These are phyloP conservation scores for Aleurites moluccanus DNA, from an alignment of 441 rosid species.

Conservation along the genomic window DNA sequence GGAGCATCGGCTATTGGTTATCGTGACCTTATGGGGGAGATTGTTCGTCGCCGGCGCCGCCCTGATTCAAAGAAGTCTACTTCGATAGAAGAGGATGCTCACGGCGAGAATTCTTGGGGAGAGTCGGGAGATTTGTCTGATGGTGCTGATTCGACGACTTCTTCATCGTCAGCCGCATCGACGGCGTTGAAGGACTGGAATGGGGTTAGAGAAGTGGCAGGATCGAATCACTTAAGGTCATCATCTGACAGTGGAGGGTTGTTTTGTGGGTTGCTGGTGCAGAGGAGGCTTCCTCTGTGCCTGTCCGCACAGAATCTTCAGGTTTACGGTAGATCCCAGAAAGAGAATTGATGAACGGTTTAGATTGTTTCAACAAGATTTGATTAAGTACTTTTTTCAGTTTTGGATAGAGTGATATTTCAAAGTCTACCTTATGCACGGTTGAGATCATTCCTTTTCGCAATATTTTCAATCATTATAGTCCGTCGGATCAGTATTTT, in stretches of 20 bases:
- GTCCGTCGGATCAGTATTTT: neutral
- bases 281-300: conserved; percentile 21
- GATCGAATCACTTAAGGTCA: conserved; percentile 41
- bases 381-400: neutral
- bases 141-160: conserved; percentile 54
- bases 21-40: conserved; percentile 48
- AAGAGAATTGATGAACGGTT: conserved; percentile 14
- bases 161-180: conserved; percentile 57
- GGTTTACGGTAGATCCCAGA: conserved; percentile 13
- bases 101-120: conserved; percentile 38
- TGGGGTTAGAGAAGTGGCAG: conserved; percentile 46
- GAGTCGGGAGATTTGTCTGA: conserved; percentile 51
- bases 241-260: conserved; percentile 56
- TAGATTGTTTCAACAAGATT: neutral
- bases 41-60: conserved; percentile 22
- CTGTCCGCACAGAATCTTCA: conserved; percentile 30
- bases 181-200: conserved; percentile 68
- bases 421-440: too few species aligned
- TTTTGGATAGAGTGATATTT: neutral
- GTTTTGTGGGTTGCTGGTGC: conserved; percentile 51
- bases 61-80: conserved; percentile 29
- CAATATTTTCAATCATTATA: neutral
- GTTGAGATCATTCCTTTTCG: neutral
- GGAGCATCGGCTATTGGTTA: conserved; percentile 49
- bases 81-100: conserved; percentile 25